Percentiles rank a stretch among this genome's conserved stretches.
phyloP scores from a whole-genome alignment of 345 rosid genomes.

The Zanthoxylum bungeanum region DNA sequence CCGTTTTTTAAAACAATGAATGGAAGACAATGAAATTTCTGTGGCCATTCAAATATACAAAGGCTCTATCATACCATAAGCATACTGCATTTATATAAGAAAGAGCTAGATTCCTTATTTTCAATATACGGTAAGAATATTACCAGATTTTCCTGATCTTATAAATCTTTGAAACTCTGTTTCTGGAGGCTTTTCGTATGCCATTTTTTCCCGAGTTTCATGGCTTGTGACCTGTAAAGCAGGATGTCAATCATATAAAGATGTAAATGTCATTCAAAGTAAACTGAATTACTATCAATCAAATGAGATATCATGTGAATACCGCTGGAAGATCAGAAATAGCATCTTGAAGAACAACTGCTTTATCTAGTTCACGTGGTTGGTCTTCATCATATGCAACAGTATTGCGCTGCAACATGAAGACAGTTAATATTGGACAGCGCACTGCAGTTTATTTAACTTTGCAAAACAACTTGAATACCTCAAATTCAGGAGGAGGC shows the following conservation, averaged over 20 bases:
- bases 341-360: conserved; percentile 77
- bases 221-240: conserved; percentile 53
- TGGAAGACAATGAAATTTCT: too few species aligned
- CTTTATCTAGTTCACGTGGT: conserved; percentile 65
- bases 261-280: conserved; percentile 5
- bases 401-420: conserved; percentile 73
- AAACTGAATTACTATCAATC: conserved; percentile 16
- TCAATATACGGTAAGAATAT: not conserved
- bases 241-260: conserved; percentile 6
- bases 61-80: not conserved
- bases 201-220: conserved; percentile 53
- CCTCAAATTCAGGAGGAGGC: conserved; percentile 90
- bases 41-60: not conserved
- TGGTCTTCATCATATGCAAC: conserved; percentile 87
- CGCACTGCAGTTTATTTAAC: conserved; percentile 11
- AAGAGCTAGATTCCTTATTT: not conserved
- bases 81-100: not conserved
- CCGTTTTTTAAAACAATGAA: too few species aligned
- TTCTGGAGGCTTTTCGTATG: conserved; percentile 60
- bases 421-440: conserved; percentile 11
- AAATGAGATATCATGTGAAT: conserved; percentile 21
- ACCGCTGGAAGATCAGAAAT: conserved; percentile 93
- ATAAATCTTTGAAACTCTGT: conserved; percentile 82
- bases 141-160: conserved; percentile 64
- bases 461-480: conserved; percentile 17